Base-by-base conservation (phyloP, 345 rosid species). In the Gynandropsis gynandra region DNA sequence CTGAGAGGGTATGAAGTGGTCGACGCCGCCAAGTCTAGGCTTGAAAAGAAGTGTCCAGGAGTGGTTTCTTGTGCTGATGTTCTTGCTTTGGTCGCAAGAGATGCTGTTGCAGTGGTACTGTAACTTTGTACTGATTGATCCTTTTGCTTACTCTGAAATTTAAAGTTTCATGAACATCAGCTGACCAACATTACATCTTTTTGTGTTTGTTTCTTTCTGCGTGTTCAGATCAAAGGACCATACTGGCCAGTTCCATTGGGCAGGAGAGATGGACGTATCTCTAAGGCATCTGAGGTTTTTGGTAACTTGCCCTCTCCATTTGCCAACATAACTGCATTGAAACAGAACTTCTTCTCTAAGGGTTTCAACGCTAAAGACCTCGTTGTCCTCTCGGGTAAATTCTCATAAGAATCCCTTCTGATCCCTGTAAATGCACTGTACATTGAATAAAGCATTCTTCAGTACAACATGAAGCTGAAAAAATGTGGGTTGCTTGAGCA, bases 11-110 rank as follows among this genome's bases (percentile, higher is more conserved):
- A 43, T 10, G 52, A 70, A 19, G 83, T 76, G 10, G 74, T 84
- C 1, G 82, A 81, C 15, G 34, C 47, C 4, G 79, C 76, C n/a
- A 80, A 83, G 67, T 32, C 85, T 0, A 65, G 43, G 1, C 64
- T 75, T 4, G 81, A 78, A 36, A 71, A 46, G 4, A 37, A 63
- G 0, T 81, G 82, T 50, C 81, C 81, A 0, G 81, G 83, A 1
- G 68, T 79, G 1, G 80, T 81, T 33, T 81, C 89, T 20, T 81
- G 93, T 8, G 84, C 84, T 1, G 92, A 80, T 56, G 64, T 83
- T 7, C 55, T 80, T 0, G 80, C 80, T 9, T 77, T 84, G 11
- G 81, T 88, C 8, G 80, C 86, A 0, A 68, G 79, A 62, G 80
- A 72, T 62, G 74, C 81, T 51, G 65, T 81, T 21, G 64, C 32